Base-by-base conservation (phyloP, 2,329 filamentous ascomycete genomes). In the Cercospora sp. region DNA sequence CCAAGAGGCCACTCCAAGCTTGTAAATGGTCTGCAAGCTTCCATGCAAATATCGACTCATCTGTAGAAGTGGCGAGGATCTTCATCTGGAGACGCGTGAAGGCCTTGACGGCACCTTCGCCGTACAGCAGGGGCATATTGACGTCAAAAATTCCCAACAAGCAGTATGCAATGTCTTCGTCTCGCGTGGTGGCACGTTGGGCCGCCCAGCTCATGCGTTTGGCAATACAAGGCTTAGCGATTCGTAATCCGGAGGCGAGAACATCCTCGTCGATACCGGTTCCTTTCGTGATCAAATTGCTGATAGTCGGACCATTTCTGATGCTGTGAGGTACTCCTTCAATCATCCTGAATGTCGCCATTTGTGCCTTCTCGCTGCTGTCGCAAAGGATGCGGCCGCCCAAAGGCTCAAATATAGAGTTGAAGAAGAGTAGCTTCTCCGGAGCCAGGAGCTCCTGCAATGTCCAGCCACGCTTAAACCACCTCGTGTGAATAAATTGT, bases 101-200 rank as follows among this genome's bases (percentile, higher is more conserved):
- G 3, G 68, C 59, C 49, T 66, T 66, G 9, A 18, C 32, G 28
- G 24, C 45, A 16, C 67, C 67, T 66, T 70, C 68, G 13, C 68
- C 66, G 40, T 68, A 66, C 1, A 70, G 59, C 7, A 70, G 26
- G 9, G 68, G 66, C 63, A 85, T 82, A 34, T 81, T 78, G 24
- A 85, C 76, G 1, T 75, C 75, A 30, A 85, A 84, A 0, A 85
- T 75, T 0, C 83, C 83, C 2, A 85, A 66, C 0, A 85, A 73
- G 8, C 78, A 83, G 55, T 85, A 85, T 0, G 82, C 81, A 18
- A 77, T 75, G 45, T 85, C 83, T 63, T 84, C 82, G 0, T 65
- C 7, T 3, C 77, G 60, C 9, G 67, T 68, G 3, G 70, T 72
- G 21, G 45, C 12, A 24, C 72, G 64, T 9, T 21, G 12, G 10